A percentile compares a stretch with the other conserved stretches of the same genome.
Conservation (phyloP, 2,329 filamentous ascomycete species). For the Ilyonectria robusta region DNA sequence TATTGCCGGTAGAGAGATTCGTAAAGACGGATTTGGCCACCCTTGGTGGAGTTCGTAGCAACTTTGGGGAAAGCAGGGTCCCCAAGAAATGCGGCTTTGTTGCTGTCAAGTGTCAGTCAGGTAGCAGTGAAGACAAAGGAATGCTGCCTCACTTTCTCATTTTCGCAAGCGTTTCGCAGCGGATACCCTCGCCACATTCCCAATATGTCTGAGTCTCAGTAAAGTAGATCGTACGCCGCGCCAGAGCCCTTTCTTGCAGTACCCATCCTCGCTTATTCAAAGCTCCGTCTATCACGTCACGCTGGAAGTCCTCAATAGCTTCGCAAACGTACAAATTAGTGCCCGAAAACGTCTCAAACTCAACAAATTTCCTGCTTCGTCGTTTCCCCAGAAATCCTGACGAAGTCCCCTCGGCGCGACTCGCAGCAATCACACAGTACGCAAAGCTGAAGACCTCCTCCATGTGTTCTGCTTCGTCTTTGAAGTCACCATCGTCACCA, state of each 20-base stretch:
- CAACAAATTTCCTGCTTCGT: constrained; percentile 3
- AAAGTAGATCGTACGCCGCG: constrained; percentile 39
- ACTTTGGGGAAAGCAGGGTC: constrained; percentile 38
- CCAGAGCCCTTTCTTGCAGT: constrained; percentile 32
- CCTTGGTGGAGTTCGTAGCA: constrained; percentile 22
- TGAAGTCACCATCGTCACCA: constrained; percentile 16
- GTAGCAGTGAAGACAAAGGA: too few species aligned
- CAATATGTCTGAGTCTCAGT: constrained; percentile 35
- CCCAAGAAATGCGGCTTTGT: constrained; percentile 34
- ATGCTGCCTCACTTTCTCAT: constrained; percentile 34
- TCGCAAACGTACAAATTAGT: constrained; percentile 27
- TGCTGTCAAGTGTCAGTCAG: neutral
- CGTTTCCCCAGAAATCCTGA: constrained; percentile 19
- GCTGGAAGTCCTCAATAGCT: constrained; percentile 34
- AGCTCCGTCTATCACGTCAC: constrained; percentile 27
- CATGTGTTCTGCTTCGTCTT: constrained; percentile 11
- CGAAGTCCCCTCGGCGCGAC: constrained; percentile 9
- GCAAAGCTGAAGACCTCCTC: constrained; percentile 10
- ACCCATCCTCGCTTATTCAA: constrained; percentile 32
- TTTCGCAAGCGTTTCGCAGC: constrained; percentile 31
- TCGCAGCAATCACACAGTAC: constrained; percentile 17
- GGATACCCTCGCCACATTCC: constrained; percentile 37
- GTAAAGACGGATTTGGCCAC: constrained; percentile 32
- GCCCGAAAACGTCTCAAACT: neutral
- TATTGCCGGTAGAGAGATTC: constrained; percentile 37